Conservation (phyloP, 495 filamentous ascomycete species). For the Penicillium simplicissimum region DNA sequence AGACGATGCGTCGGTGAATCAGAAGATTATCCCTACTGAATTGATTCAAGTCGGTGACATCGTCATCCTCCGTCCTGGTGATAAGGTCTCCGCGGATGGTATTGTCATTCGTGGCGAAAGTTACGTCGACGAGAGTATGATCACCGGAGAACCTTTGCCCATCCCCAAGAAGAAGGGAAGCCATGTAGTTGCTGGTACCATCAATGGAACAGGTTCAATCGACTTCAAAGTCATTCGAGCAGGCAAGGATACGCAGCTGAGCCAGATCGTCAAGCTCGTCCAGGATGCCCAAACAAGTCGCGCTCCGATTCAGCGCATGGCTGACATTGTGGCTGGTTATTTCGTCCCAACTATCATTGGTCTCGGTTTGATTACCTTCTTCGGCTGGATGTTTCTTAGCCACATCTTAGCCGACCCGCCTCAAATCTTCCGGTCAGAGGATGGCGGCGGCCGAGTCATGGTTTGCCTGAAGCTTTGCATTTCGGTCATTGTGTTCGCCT, state of each 20-base stretch:
- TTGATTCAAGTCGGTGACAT: constrained; percentile 94
- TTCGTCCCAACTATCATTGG: constrained; percentile 89
- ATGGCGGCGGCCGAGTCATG: constrained; percentile 87
- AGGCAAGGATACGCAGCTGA: constrained; percentile 92
- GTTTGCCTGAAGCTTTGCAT: constrained; percentile 98
- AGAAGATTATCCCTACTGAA: constrained; percentile 86
- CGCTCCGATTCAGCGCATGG: constrained; percentile 92
- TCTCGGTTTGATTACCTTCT: constrained; percentile 82
- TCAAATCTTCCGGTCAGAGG: constrained; percentile 79
- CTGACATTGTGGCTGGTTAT: constrained; percentile 87
- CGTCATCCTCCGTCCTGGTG: constrained; percentile 88
- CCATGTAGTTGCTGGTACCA: constrained; percentile 88
- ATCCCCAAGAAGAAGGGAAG: constrained; percentile 83
- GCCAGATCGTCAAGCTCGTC: constrained; percentile 95
- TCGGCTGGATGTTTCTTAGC: constrained; percentile 92
- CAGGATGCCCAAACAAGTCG: constrained; percentile 94
- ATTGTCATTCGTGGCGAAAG: constrained; percentile 83
- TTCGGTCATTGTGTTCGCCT: constrained; percentile 97
- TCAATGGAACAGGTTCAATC: constrained; percentile 87
- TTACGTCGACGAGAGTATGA: constrained; percentile 97
- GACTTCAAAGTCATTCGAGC: constrained; percentile 94
- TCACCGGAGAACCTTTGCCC: constrained; percentile 94
- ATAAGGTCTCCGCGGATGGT: constrained; percentile 96
- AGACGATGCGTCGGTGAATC: constrained; percentile 64
- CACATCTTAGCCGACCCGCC: constrained; percentile 81